Percentiles rank a stretch among this genome's conserved stretches.
These are phyloP conservation scores for Miscanthus sacchariflorus DNA, from an alignment of 202 grass and related monocot species.

Conservation along the genomic window DNA sequence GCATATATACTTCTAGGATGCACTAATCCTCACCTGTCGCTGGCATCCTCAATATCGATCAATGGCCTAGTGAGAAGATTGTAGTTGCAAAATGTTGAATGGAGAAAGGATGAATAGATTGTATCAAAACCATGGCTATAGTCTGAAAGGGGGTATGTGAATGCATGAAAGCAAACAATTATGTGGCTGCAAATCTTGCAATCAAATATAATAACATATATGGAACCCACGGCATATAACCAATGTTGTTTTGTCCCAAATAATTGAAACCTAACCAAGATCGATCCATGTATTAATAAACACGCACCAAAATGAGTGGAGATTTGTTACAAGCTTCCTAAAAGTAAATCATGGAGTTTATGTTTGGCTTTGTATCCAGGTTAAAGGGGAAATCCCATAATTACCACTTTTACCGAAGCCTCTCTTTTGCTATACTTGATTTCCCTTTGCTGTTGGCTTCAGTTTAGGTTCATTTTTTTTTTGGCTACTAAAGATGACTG, in stretches of 20 bases:
- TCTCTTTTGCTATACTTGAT: not conserved
- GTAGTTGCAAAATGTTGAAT: not conserved
- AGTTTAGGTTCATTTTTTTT: not conserved
- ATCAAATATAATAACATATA: not conserved
- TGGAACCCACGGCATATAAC: not conserved
- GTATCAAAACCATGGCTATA: not conserved
- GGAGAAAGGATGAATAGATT: not conserved
- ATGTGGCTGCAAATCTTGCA: not conserved
- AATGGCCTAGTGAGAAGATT: not conserved
- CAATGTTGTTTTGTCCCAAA: constrained; percentile 4
- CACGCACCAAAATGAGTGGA: too few relatives aligned
- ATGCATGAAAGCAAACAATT: not conserved
- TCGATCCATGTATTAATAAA: not conserved
- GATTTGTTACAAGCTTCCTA: not conserved
- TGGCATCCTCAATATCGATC: not conserved
- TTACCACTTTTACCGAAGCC: not conserved
- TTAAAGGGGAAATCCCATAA: not conserved
- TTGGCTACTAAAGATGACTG: not conserved
- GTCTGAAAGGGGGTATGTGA: not conserved
- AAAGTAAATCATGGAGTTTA: not conserved
- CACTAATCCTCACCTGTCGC: not conserved
- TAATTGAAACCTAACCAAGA: not conserved
- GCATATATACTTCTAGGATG: constrained; percentile 3
- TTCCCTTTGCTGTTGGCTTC: not conserved
- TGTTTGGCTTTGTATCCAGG: not conserved